Base-by-base conservation (phyloP, 169 alveolate genomes). In the Eimeria necatrix region DNA sequence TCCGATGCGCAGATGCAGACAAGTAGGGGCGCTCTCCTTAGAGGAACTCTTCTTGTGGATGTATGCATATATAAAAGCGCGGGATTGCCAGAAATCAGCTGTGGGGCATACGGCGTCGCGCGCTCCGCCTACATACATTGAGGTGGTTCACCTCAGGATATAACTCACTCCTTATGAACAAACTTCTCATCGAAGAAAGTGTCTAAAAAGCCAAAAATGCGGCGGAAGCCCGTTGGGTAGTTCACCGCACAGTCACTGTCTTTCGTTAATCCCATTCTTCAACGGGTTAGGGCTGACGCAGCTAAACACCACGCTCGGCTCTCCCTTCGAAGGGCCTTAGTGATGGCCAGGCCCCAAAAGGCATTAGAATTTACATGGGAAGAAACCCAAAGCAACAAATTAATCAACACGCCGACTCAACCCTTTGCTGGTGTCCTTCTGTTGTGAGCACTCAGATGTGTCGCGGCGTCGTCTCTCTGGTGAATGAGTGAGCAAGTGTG, bases 81-180 rank as follows among this genome's bases (percentile, higher is more conserved):
- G 20, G 20, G 68, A 0, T 56, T 18, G 22, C 68, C 68, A 18
- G 12, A 0, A 12, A 18, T 18, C 12, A 56, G 68, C 68, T 18
- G 12, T 18, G 68, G 22, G 20, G 68, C 12, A 56, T 12, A 0
- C 20, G 22, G 68, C 68, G 22, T 12, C 20, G 22, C 68, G 22
- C 68, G 2, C 68, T 56, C 20, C 22, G 68, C 68, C 12, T 18
- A 56, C 22, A 18, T 18, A 56, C 12, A 56, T 56, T 10, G 20
- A 56, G 22, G 20, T 56, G 12, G 68, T 18, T 10, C 20, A 18
- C 68, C 49, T 48, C 88, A 22, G 51, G 6, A 80, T 24, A 80
- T 53, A 22, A 73, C 88, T 80, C 88, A 80, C 88, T 80, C 68
- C 88, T 80, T 80, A 46, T 80, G 88, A n/a, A 51, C 71, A 48